Evolutionary conservation across 148 eudicot species (phyloP).

Genomic region (Dysphania ambrosioides): DNA sequence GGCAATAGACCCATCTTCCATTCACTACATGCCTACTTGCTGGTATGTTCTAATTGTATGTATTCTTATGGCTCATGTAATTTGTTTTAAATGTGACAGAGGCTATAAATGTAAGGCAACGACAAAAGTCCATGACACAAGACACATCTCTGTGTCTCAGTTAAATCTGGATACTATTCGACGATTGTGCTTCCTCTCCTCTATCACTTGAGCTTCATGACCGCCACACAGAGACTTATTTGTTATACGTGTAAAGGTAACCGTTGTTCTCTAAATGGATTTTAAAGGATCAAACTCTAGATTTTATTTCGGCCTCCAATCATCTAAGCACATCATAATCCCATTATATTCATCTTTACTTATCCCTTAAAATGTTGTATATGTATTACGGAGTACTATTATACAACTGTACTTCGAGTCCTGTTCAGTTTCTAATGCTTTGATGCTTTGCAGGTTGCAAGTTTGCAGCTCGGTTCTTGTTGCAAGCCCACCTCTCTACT

Average conservation of each 20-base stretch:
- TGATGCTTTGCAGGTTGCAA: conserved; percentile 62
- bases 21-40: background rate
- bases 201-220: conserved; percentile 82
- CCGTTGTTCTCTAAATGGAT: background rate
- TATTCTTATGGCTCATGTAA: background rate
- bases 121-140: conserved; percentile 31
- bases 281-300: background rate
- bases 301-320: too few relatives aligned
- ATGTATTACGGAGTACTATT: background rate
- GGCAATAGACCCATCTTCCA: conserved; percentile 34
- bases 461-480: conserved; percentile 91
- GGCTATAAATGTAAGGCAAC: conserved; percentile 42
- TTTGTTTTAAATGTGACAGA: conserved; percentile 30
- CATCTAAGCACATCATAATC: background rate
- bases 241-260: conserved; percentile 95
- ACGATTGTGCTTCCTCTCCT: conserved; percentile 58
- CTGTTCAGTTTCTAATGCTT: background rate
- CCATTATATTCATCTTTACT: background rate
- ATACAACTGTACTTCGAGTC: background rate
- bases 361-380: background rate
- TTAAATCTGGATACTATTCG: conserved; percentile 35
- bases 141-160: conserved; percentile 19
- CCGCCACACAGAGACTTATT: conserved; percentile 74
- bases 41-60: background rate
- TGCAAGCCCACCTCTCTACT: conserved; percentile 83